Evolutionary conservation across 1,284 basidiomycete species (phyloP).

Genomic region (Singerocomus inundabilis): DNA sequence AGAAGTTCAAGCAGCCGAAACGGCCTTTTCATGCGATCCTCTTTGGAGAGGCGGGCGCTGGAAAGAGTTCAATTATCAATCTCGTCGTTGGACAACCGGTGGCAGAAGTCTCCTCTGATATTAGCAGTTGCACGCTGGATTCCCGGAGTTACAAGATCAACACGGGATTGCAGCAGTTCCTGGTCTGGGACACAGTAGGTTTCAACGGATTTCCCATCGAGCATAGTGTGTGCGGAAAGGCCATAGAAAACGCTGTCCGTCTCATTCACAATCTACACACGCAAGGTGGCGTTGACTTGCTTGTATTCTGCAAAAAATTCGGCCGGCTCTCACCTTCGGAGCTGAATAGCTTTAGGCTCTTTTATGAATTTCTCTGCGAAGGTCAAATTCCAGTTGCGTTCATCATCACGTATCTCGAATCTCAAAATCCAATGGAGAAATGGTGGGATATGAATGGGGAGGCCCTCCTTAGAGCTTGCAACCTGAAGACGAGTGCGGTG

Average conservation of each 20-base stretch:
- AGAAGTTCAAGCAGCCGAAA: background rate
- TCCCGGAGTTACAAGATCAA: slow-evolving; percentile 2
- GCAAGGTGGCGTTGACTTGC: slow-evolving; percentile 26
- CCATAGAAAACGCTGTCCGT: background rate
- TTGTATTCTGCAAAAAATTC: slow-evolving; percentile 31
- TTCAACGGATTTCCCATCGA: background rate
- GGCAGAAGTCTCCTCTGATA: slow-evolving; percentile 1
- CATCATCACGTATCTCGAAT: slow-evolving; percentile 24
- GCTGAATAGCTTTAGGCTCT: slow-evolving; percentile 24
- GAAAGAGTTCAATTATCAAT: slow-evolving; percentile 9
- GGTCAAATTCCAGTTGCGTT: slow-evolving; percentile 30
- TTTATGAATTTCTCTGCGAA: slow-evolving; percentile 27
- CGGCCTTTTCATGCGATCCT: slow-evolving; percentile 6
- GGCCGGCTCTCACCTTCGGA: slow-evolving; percentile 23
- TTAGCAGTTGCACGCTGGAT: slow-evolving; percentile 2
- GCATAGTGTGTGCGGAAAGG: background rate
- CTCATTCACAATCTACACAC: background rate
- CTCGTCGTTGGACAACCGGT: slow-evolving; percentile 2
- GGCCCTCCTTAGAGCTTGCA: background rate
- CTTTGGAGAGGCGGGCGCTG: slow-evolving; percentile 12
- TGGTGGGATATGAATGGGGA: slow-evolving; percentile 12
- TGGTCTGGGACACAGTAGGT: slow-evolving; percentile 32
- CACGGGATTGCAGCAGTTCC: slow-evolving; percentile 4
- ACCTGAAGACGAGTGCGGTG: background rate
- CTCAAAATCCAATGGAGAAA: background rate